These are phyloP conservation scores for Corynespora cassiicola DNA, from an alignment of 2,329 filamentous ascomycete species.

Conservation along the genomic window DNA sequence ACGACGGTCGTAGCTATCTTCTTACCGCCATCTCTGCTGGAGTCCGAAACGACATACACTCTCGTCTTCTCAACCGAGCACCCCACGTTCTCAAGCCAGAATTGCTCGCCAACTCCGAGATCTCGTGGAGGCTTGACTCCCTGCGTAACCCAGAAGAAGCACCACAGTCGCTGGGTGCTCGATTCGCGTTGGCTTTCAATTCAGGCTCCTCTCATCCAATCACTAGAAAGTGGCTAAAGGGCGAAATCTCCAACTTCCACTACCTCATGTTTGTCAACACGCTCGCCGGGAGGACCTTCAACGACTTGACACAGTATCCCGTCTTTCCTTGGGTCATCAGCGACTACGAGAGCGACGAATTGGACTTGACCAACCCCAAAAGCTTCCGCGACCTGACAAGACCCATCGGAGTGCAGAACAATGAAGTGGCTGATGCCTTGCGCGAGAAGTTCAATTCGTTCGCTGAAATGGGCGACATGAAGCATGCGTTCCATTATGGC, in stretches of 20 bases:
- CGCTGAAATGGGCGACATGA: constrained; percentile 83
- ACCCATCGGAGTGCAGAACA: constrained; percentile 92
- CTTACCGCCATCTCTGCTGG: constrained; percentile 79
- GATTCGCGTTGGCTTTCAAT: constrained; percentile 92
- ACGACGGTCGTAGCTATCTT: constrained; percentile 93
- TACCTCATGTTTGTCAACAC: constrained; percentile 99
- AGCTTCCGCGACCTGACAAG: constrained; percentile 92
- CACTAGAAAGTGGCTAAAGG: constrained; percentile 87
- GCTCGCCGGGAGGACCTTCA: constrained; percentile 95
- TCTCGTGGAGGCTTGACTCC: constrained; percentile 89
- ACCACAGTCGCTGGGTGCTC: constrained; percentile 76
- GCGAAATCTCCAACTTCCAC: constrained; percentile 97
- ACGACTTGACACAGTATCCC: constrained; percentile 96
- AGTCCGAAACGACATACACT: constrained; percentile 80
- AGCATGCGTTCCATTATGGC: constrained; percentile 90
- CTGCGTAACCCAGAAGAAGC: constrained; percentile 72
- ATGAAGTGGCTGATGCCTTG: constrained; percentile 77
- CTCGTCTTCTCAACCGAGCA: constrained; percentile 77
- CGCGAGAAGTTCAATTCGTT: constrained; percentile 85
- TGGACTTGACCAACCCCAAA: constrained; percentile 83
- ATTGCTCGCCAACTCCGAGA: constrained; percentile 77
- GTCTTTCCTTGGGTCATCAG: constrained; percentile 98
- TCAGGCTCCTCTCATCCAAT: constrained; percentile 81
- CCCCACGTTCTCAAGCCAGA: constrained; percentile 77
- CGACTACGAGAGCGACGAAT: constrained; percentile 91